Evolutionary conservation across 768 basidiomycete species (phyloP), one percentile per base, ranked within the genome.

Genomic region (Mycena latifolia): DNA sequence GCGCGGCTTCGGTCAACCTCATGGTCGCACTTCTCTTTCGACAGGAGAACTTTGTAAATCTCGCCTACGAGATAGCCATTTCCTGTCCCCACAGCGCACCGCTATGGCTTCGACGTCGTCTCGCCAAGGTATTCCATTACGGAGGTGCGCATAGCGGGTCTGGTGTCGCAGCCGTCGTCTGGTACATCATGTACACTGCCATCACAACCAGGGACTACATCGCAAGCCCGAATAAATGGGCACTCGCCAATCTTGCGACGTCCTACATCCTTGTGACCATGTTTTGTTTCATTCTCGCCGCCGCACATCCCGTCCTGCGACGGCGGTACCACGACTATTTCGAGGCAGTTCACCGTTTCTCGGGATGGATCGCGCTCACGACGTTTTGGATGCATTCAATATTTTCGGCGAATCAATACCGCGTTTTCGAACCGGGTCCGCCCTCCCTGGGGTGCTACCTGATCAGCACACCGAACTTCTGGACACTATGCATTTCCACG

Each of bases 101-200:
- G 18, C 67, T 78, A 65, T 81, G 79, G 76, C 72, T 87, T 57
- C 82, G 87, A 17, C 78, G 82, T 14, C 71, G 79, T 29, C 77
- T 81, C 31, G 86, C 85, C 11, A 80, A 84, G 52, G 84, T 87
- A 1, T 88, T 85, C 65, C 83, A 85, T 62, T 85, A 85, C 63
- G 87, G 86, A 33, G 87, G 87, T 69, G 83, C 83, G 12, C 87
- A 88, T 70, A 85, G 84, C 55, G 86, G 86, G 15, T 78, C 81
- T 56, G 86, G 83, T 2, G 78, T 83, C 11, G 83, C 86, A n/a
- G 85, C 84, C 2, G 77, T 84, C 4, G 78, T 86, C 8, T 87
- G 86, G 86, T 78, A 85, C 62, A 78, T 86, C 60, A 77, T 83
- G 39, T 87, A 85, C 73, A 79, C 82, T 18, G 82, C 75, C 3